A percentile compares a stretch with the other conserved stretches of the same genome.
phyloP scores from a whole-genome alignment of 2,329 filamentous ascomycete species.

The Colletotrichum sp. region DNA sequence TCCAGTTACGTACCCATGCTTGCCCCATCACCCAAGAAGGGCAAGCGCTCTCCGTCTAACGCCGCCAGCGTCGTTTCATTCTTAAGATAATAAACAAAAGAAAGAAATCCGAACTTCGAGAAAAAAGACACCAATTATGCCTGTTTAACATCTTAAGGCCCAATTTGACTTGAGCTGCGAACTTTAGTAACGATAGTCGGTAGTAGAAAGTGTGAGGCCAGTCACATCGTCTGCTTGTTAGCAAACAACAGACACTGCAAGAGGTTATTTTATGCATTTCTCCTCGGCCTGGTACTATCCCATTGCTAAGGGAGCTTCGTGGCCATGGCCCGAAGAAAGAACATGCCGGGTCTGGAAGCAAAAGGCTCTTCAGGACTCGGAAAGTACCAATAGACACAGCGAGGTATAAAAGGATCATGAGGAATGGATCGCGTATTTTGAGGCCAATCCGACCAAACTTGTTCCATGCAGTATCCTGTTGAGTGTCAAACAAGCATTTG shows the following conservation, averaged over 20 bases:
- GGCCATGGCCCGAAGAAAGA: neutral
- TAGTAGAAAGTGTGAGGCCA: no score
- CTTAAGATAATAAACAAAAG: fast-evolving
- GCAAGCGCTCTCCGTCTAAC: neutral
- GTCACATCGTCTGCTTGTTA: neutral
- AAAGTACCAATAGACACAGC: neutral
- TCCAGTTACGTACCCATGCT: fast-evolving
- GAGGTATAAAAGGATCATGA: neutral
- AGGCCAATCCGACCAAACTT: neutral
- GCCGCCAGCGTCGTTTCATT: no score
- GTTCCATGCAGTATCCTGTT: neutral
- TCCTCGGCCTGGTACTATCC: neutral
- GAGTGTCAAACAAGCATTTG: neutral
- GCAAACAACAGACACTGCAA: fast-evolving
- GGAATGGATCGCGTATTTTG: neutral
- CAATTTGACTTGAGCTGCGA: fast-evolving
- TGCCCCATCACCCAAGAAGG: neutral
- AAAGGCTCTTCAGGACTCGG: neutral
- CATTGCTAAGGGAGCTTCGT: neutral
- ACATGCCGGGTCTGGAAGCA: neutral
- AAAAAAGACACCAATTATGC: fast-evolving
- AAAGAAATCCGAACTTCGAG: fast-evolving
- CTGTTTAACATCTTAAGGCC: fast-evolving
- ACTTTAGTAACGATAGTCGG: no score
- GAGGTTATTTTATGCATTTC: fast-evolving